A percentile compares a stretch with the other conserved stretches of the same genome.
Conservation (phyloP, 1,284 basidiomycete genomes). For the Coniferiporia sulphurascens region DNA sequence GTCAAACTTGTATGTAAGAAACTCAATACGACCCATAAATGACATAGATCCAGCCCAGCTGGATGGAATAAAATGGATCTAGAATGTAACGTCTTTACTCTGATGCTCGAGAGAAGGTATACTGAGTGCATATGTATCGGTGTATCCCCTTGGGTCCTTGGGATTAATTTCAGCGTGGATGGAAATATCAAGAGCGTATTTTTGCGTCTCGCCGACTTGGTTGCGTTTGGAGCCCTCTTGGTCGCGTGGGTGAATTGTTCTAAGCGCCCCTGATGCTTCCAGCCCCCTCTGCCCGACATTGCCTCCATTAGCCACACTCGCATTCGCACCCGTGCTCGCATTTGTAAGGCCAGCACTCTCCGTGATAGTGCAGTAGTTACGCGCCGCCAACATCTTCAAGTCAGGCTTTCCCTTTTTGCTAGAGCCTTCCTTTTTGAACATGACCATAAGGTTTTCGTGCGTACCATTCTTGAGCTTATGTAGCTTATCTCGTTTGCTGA, state of each 20-base stretch:
- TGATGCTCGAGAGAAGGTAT: conserved; percentile 21
- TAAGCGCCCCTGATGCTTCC: conserved; percentile 16
- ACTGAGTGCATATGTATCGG: conserved; percentile 23
- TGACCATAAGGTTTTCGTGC: conserved; percentile 31
- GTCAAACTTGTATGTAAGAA: no score
- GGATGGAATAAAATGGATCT: no score
- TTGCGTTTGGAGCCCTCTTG: conserved; percentile 20
- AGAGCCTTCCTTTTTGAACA: conserved; percentile 16
- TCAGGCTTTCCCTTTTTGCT: conserved; percentile 3
- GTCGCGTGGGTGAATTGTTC: conserved; percentile 16
- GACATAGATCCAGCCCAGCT: no score
- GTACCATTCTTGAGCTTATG: conserved; percentile 30
- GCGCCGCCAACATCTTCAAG: conserved; percentile 19
- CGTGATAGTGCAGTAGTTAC: conserved; percentile 25
- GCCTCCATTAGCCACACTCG: background rate
- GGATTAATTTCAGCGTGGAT: conserved; percentile 23
- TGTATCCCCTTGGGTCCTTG: conserved; percentile 22
- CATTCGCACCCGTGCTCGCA: background rate
- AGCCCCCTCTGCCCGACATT: background rate
- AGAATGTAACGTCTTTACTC: no score
- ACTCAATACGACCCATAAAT: no score
- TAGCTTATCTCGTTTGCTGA: conserved; percentile 25
- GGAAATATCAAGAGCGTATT: conserved; percentile 21
- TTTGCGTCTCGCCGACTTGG: conserved; percentile 20
- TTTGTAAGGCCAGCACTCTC: conserved; percentile 22